Base-by-base conservation (phyloP, 192 early-diverging fungal genomes). In the Mortierella alpina region DNA sequence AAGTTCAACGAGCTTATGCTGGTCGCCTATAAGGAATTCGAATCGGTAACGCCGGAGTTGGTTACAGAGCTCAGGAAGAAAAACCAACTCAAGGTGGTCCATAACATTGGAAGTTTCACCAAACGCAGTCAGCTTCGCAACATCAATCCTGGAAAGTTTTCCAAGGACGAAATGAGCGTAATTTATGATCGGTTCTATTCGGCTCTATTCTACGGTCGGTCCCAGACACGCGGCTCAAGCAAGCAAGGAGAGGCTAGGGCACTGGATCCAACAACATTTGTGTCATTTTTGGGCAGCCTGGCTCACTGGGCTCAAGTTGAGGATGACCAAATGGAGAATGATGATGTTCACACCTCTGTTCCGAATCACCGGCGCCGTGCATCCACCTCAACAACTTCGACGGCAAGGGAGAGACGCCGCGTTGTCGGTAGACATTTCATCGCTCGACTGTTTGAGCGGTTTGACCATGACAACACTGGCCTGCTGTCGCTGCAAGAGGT, bases 1-100 rank as follows among this genome's bases (percentile, higher is more conserved):
- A 92, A 92, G 77, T 99, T 99, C 85, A 95, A 94, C 71, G 91
- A 97, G 72, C 84, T 99, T n/a, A 91, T 99, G 84, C 83, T 92
- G 57, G 88, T 92, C 13, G 97, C 97, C 1, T 97, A 96, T 78
- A 92, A 91, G 56, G 97, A 98, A 59, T 98, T 98, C 82, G 90
- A 94, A 42, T 84, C 77, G 48, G 89, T 99, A 31, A 95, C 93
- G 2, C 87, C 91, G 54, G 90, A 90, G 20, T 73, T 88, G 47
- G 90, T 99, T 51, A 86, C 86, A 11, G 94, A 96, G 63, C 82
- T 96, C 57, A 90, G 97, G 47, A 91, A 92, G 53, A 89, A 91
- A 22, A 91, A 94, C 73, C 95, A 97, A 77, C 88, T 97, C 63
- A 94, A 93, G 74, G 94, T 98, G 9, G 92, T 96, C 47, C 95